Base-by-base conservation (phyloP, 2,329 filamentous ascomycete genomes). In the Cladosporium velox region DNA sequence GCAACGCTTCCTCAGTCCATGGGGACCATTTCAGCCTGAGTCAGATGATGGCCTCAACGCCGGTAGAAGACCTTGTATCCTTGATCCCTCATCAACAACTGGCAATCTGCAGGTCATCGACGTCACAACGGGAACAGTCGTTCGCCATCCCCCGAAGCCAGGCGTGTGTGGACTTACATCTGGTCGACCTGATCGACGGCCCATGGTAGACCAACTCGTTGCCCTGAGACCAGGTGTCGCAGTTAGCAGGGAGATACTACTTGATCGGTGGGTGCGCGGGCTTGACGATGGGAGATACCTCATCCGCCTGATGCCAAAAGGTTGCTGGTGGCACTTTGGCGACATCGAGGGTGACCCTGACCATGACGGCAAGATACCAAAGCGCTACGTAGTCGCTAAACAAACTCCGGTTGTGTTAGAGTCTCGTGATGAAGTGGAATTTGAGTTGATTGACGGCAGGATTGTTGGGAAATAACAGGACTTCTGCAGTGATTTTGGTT, bases 1-100 rank as follows among this genome's bases (percentile, higher is more conserved):
- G 28, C 70, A 69, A 58, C 51, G 49, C 21, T 70, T 68, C 47
- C 62, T 71, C n/a, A 52, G 58, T 6, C 67, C 67, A 24, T 64
- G 64, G 57, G 67, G 57, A 21, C 66, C 49, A 15, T 67, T 70
- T 47, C 47, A 66, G 15, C 65, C 65, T 24, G 57, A 59, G 35
- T 38, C 34, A 18, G 35, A 38, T n/a, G 57, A 44, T 15, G 34
- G 21, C 21, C 34, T 44, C 35, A 59, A 59, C 35, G 52, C 28
- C 52, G 57, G 34, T 12, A 41, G 21, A 18, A 41, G 21, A 3
- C 57, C 57, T n/a, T n/a, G 34, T 6, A 44, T 59, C 35, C 34
- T 59, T n/a, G 35, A 28, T 44, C 2, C 21, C 3, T 30, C 35
- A 4, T 24, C 35, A 12, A 4, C 35, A 30, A 24, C 57, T 44